Conservation (phyloP, 495 filamentous ascomycete species). For the Wilcoxina mikolae region DNA sequence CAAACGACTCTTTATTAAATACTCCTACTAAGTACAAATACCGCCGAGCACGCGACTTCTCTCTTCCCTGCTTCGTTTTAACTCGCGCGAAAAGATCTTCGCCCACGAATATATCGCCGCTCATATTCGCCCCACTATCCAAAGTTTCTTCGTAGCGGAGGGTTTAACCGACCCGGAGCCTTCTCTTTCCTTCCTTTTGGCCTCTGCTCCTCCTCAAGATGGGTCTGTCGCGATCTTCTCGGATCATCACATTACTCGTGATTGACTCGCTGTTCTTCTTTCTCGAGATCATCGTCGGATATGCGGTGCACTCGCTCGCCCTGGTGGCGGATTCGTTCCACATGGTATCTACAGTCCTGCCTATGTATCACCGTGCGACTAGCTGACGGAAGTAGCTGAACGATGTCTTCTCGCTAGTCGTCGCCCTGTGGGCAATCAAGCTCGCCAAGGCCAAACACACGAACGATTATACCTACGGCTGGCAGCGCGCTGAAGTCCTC, state of each 20-base stretch:
- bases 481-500: slow-evolving; percentile 95
- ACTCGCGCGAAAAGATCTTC: no score
- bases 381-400: slow-evolving; percentile 44
- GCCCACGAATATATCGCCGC: no score
- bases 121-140: no score
- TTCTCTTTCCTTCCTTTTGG: no score
- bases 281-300: slow-evolving; percentile 71
- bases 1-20: no score
- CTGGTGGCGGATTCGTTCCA: slow-evolving; percentile 95
- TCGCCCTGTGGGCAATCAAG: slow-evolving; percentile 90
- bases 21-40: no score
- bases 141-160: no score
- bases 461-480: slow-evolving; percentile 87
- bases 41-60: no score
- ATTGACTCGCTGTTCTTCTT: slow-evolving; percentile 86
- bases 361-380: neutral
- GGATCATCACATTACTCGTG: slow-evolving; percentile 81
- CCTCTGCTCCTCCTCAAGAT: slow-evolving; percentile 34
- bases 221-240: slow-evolving; percentile 81
- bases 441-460: slow-evolving; percentile 67
- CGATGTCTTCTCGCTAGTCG: slow-evolving; percentile 83
- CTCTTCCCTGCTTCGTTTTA: no score
- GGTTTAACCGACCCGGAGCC: no score
- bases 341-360: slow-evolving; percentile 48
- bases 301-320: slow-evolving; percentile 75